phyloP scores from a whole-genome alignment of 768 basidiomycete genomes.

The Russula compacta region DNA sequence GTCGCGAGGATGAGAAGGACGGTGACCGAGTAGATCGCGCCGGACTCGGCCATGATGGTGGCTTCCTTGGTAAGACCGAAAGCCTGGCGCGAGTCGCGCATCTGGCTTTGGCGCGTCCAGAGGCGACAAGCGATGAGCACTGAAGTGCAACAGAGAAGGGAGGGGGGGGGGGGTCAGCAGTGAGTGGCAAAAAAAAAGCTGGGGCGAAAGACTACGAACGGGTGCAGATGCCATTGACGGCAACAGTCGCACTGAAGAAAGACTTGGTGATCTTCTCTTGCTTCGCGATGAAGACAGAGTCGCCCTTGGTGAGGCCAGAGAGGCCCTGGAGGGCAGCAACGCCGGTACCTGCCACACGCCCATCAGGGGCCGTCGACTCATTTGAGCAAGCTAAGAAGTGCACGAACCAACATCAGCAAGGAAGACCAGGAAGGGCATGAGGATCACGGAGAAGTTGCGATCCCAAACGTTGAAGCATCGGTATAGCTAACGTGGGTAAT shows the following conservation, averaged over 20 bases:
- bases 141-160: background rate
- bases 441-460: conserved; percentile 14
- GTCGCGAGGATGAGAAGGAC: conserved; percentile 13
- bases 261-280: conserved; percentile 21
- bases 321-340: conserved; percentile 21
- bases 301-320: conserved; percentile 17
- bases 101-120: conserved; percentile 21
- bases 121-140: conserved; percentile 24
- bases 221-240: conserved; percentile 25
- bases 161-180: background rate
- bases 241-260: conserved; percentile 24
- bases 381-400: background rate
- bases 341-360: conserved; percentile 14
- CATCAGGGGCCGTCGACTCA: background rate
- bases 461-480: conserved; percentile 25
- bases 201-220: conserved; percentile 17
- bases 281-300: conserved; percentile 21
- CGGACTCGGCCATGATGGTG: conserved; percentile 14
- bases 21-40: conserved; percentile 12
- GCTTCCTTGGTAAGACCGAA: conserved; percentile 10
- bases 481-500: conserved; percentile 19
- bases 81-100: conserved; percentile 13
- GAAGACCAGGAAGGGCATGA: conserved; percentile 23
- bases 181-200: background rate
- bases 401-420: conserved; percentile 25